Conservation (phyloP, 2,329 filamentous ascomycete genomes). For the Aureobasidium sp. region DNA sequence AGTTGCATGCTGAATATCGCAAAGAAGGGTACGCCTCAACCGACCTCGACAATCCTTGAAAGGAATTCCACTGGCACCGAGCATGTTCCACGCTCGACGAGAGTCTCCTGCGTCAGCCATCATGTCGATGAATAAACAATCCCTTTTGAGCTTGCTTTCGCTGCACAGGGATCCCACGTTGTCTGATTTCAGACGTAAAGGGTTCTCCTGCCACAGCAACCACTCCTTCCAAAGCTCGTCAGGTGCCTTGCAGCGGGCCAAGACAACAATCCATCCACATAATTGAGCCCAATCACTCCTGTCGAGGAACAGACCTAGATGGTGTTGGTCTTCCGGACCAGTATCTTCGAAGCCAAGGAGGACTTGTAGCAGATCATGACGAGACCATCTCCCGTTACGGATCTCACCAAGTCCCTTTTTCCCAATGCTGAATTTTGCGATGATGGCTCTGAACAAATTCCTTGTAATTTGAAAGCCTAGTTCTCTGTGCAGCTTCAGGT, state of each 20-base stretch:
- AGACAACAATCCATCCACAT: slow-evolving; percentile 30
- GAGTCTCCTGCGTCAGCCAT: slow-evolving; percentile 26
- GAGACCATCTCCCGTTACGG: slow-evolving; percentile 31
- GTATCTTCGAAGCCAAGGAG: slow-evolving; percentile 29
- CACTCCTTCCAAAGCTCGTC: slow-evolving; percentile 30
- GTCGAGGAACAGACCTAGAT: slow-evolving; percentile 28
- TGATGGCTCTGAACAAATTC: slow-evolving; percentile 28
- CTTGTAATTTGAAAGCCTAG: slow-evolving; percentile 19
- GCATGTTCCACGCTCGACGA: slow-evolving; percentile 26
- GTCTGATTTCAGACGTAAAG: slow-evolving; percentile 17
- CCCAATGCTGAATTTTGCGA: slow-evolving; percentile 34
- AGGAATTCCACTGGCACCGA: slow-evolving; percentile 22
- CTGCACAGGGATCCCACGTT: not conserved
- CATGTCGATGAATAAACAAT: slow-evolving; percentile 31
- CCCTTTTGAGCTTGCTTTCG: slow-evolving; percentile 24
- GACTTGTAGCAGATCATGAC: slow-evolving; percentile 29
- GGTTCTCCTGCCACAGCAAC: slow-evolving; percentile 25
- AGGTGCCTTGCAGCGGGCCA: slow-evolving; percentile 26
- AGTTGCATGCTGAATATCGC: slow-evolving; percentile 23
- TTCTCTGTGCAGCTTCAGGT: slow-evolving; percentile 23
- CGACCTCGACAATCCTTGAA: slow-evolving; percentile 21
- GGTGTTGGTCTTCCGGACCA: slow-evolving; percentile 25
- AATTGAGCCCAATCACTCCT: slow-evolving; percentile 28
- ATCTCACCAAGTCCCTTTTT: slow-evolving; percentile 31
- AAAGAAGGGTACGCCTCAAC: slow-evolving; percentile 23